Evolutionary conservation across 2,329 filamentous ascomycete species (phyloP).

Genomic region (Ascochyta pisi): DNA sequence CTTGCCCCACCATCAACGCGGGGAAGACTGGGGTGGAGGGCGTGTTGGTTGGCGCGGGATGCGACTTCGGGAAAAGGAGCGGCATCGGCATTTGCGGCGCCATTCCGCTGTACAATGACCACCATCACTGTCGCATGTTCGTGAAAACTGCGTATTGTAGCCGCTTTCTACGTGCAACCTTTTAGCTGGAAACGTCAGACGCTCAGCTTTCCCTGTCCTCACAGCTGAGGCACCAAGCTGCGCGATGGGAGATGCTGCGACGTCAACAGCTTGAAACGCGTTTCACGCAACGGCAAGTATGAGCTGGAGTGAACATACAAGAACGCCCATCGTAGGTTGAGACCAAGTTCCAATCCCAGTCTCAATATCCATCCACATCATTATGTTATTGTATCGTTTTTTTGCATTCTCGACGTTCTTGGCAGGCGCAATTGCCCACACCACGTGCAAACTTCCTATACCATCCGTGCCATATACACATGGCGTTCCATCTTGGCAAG

Average conservation of each 20-base stretch:
- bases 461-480: constrained; percentile 11
- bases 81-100: constrained; percentile 9
- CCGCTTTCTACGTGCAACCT: background rate
- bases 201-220: background rate
- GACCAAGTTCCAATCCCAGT: background rate
- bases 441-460: constrained; percentile 20
- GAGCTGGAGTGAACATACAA: constrained; percentile 1
- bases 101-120: constrained; percentile 1
- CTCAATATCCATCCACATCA: background rate
- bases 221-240: constrained; percentile 8
- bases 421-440: constrained; percentile 1
- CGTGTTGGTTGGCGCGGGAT: constrained; percentile 2
- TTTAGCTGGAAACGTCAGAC: no score
- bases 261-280: constrained; percentile 19
- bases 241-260: constrained; percentile 11
- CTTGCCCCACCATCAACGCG: constrained; percentile 16
- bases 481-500: constrained; percentile 22
- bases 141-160: background rate
- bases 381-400: background rate
- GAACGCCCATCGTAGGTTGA: background rate
- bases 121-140: no score
- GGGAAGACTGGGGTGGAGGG: constrained; percentile 8
- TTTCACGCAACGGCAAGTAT: constrained; percentile 9
- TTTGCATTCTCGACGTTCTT: background rate
- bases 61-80: constrained; percentile 11